These are phyloP conservation scores for Ogataea pignaliae DNA, from an alignment of 805 yeast species.

Conservation along the genomic window DNA sequence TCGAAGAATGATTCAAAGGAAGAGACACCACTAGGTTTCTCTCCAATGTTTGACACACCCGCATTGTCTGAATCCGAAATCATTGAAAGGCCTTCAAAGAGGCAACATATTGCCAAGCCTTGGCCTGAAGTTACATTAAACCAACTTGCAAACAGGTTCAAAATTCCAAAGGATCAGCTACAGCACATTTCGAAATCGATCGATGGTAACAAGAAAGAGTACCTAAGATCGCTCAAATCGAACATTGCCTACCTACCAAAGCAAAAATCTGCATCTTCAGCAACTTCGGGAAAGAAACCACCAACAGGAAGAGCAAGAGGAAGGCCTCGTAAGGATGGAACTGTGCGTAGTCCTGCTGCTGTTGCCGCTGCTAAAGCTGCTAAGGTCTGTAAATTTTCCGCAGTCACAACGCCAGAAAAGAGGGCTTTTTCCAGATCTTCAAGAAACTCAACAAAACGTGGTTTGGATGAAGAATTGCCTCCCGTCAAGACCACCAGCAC, in stretches of 20 bases:
- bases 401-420: not conserved
- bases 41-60: slow-evolving; percentile 23
- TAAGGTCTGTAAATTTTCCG: not conserved
- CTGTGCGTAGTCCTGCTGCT: too few species aligned
- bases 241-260: slow-evolving; percentile 1
- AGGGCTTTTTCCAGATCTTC: slow-evolving; percentile 4
- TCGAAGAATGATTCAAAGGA: slow-evolving; percentile 7
- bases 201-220: slow-evolving; percentile 10
- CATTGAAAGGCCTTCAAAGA: slow-evolving; percentile 15
- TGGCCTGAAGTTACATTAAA: slow-evolving; percentile 28
- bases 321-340: too few species aligned
- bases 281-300: not conserved
- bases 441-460: slow-evolving; percentile 15
- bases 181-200: slow-evolving; percentile 10
- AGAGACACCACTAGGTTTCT: slow-evolving; percentile 18
- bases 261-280: not conserved
- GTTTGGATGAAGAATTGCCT: slow-evolving; percentile 1
- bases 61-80: slow-evolving; percentile 20
- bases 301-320: slow-evolving; percentile 1
- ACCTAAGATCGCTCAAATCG: slow-evolving; percentile 16
- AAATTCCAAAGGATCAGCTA: slow-evolving; percentile 20
- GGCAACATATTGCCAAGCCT: slow-evolving; percentile 21
- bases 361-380: not conserved
- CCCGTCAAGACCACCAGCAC: not conserved
- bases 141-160: slow-evolving; percentile 25